Base-by-base conservation (phyloP, 2,329 filamentous ascomycete genomes). In the Purpureocillium takamizusanense region DNA sequence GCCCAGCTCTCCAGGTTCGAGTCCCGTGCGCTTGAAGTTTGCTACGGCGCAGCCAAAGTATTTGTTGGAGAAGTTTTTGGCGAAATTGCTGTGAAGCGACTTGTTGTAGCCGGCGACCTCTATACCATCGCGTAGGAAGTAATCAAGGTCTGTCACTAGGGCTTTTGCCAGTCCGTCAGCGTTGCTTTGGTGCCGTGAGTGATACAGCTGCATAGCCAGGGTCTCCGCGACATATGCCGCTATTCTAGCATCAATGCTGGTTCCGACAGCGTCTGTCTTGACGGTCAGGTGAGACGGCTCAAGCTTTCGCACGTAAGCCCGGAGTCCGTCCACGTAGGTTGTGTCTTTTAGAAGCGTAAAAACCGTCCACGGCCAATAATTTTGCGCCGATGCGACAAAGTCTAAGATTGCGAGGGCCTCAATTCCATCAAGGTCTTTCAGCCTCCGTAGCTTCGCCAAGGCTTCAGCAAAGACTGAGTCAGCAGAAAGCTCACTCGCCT, bases 291-390 rank as follows among this genome's bases (percentile, higher is more conserved):
- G 60, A 1, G 72, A 67, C 4, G 76, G 59, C 41, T 69, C 69
- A 16, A 85, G 61, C 4, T 67, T 62, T 10, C 71, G 74, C 27
- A 92, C 72, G 55, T 86, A 92, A 4, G 72, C 69, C 14, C 85
- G 74, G 14, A 95, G 71, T 39, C 78, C 76, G 31, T 77, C 69
- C 40, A 95, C 73, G 51, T 95, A 90, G 1, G 70, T 67, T 1
- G 75, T 72, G 51, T 94, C 84, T 42, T 81, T 81, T 44, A 83
- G 78, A 28, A 94, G 66, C 30, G 83, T 80, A 40, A 86, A 82
- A 40, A 94, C 88, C 2, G 87, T 89, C 86, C 90, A 95, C 1
- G 89, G 84, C 90, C 90, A 97, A 54, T 88, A 86, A 57, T 95
- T 92, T 54, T 95, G 89, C 4, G 90, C 86, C 3, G 84, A 79